A percentile compares a stretch with the other conserved stretches of the same genome.
Evolutionary conservation across 805 yeast species (phyloP).

Genomic region (Diddensiella caesifluorescens): DNA sequence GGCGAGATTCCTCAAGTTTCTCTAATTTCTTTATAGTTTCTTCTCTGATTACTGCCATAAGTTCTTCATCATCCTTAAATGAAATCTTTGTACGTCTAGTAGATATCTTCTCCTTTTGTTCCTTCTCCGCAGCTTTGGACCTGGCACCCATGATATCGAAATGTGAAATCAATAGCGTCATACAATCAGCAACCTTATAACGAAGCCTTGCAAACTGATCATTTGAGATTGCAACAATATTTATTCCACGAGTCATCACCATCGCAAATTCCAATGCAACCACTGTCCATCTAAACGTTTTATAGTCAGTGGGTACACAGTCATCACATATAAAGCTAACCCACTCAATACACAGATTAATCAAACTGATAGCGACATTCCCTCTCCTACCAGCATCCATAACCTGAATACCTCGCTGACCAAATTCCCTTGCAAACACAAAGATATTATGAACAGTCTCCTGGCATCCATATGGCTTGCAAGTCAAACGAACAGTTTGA

Average conservation of each 20-base stretch:
- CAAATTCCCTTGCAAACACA: slow-evolving; percentile 74
- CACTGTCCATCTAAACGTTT: slow-evolving; percentile 94
- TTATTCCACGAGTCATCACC: slow-evolving; percentile 88
- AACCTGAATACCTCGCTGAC: slow-evolving; percentile 61
- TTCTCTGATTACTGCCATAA: slow-evolving; percentile 54
- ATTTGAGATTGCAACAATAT: slow-evolving; percentile 73
- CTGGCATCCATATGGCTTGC: slow-evolving; percentile 58
- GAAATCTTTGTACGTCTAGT: slow-evolving; percentile 36
- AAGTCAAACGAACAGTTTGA: slow-evolving; percentile 44
- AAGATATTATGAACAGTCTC: slow-evolving; percentile 72
- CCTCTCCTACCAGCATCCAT: slow-evolving; percentile 64
- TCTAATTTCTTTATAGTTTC: slow-evolving; percentile 62
- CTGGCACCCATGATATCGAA: slow-evolving; percentile 98
- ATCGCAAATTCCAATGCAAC: slow-evolving; percentile 92
- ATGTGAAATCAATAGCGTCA: slow-evolving; percentile 88
- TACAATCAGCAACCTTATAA: slow-evolving; percentile 85
- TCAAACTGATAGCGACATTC: slow-evolving; percentile 61
- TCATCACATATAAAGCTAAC: slow-evolving; percentile 89
- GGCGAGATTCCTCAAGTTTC: slow-evolving; percentile 56
- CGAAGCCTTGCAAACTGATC: slow-evolving; percentile 69
- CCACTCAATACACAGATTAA: slow-evolving; percentile 82
- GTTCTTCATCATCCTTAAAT: slow-evolving; percentile 49
- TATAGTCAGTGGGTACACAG: slow-evolving; percentile 85
- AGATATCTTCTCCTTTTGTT: slow-evolving; percentile 36
- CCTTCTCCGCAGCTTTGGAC: slow-evolving; percentile 56